A percentile compares a stretch with the other conserved stretches of the same genome.
Evolutionary conservation across 2,329 filamentous ascomycete species (phyloP).

Genomic region (Apiospora koreana): DNA sequence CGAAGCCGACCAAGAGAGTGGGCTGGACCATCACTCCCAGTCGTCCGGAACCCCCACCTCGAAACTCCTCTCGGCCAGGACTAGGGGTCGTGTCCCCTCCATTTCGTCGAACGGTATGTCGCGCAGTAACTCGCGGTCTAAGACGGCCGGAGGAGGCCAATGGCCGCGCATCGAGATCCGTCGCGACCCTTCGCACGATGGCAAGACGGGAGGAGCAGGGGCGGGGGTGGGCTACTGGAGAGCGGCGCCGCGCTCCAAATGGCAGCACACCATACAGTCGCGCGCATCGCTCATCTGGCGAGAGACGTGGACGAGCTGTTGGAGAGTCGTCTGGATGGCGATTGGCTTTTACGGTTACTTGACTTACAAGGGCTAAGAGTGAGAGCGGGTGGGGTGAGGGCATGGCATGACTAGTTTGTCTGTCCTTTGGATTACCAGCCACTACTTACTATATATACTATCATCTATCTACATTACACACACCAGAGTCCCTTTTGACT

Average conservation of each 20-base stretch:
- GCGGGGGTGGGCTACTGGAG: conserved; percentile 23
- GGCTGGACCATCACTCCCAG: conserved; percentile 24
- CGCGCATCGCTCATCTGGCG: conserved; percentile 48
- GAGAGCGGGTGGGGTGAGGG: not conserved
- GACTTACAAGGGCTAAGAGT: conserved; percentile 57
- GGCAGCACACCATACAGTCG: conserved; percentile 17
- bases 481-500: not conserved
- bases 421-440: not conserved
- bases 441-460: not conserved
- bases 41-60: conserved; percentile 38
- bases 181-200: conserved; percentile 45
- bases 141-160: conserved; percentile 17
- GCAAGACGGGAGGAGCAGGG: conserved; percentile 29
- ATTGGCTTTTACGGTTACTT: conserved; percentile 67
- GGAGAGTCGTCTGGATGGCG: conserved; percentile 64
- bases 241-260: conserved; percentile 24
- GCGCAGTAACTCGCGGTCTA: conserved; percentile 22
- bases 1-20: conserved; percentile 41
- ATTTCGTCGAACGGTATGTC: conserved; percentile 21
- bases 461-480: not conserved
- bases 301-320: conserved; percentile 64
- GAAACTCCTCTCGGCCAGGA: conserved; percentile 33
- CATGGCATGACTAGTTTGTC: not conserved
- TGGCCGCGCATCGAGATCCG: conserved; percentile 53
- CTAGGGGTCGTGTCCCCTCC: conserved; percentile 28